Conservation (phyloP, 441 rosid genomes). For the Aleurites moluccanus region DNA sequence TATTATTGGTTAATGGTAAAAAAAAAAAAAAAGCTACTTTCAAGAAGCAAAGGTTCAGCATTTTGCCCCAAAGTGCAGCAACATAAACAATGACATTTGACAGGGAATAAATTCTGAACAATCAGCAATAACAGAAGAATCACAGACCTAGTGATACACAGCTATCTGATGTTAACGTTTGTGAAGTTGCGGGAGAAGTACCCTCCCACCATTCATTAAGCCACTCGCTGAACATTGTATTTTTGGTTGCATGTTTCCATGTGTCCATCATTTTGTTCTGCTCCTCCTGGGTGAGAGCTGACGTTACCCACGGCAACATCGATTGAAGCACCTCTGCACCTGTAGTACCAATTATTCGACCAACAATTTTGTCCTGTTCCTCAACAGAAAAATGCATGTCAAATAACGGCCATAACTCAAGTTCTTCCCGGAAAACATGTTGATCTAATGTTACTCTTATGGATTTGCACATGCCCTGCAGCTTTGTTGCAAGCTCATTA, state of each 20-base stretch:
- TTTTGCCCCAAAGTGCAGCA: conserved; percentile 10
- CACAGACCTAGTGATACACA: conserved; percentile 49
- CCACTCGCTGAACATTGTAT: conserved; percentile 87
- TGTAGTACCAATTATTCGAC: conserved; percentile 72
- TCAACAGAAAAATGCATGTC: conserved; percentile 70
- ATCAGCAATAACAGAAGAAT: conserved; percentile 1
- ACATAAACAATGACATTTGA: conserved; percentile 2
- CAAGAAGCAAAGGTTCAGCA: too few species aligned
- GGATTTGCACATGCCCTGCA: conserved; percentile 84
- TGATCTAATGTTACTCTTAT: conserved; percentile 69
- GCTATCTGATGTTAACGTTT: conserved; percentile 43
- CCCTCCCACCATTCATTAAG: conserved; percentile 85
- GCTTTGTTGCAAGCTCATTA: conserved; percentile 63
- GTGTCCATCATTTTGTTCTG: conserved; percentile 84
- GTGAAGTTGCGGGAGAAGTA: conserved; percentile 33
- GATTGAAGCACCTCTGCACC: conserved; percentile 87
- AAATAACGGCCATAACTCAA: conserved; percentile 83
- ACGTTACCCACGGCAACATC: conserved; percentile 85
- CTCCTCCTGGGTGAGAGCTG: conserved; percentile 71
- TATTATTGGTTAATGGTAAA: not conserved
- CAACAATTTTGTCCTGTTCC: conserved; percentile 77
- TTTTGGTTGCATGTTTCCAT: conserved; percentile 80
- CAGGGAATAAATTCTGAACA: not conserved
- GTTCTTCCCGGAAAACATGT: conserved; percentile 70
- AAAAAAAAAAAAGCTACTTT: too few species aligned